Percentiles rank a stretch among this genome's conserved stretches.
Conservation (phyloP, 768 basidiomycete species). For the Boletus tylopilopsis region DNA sequence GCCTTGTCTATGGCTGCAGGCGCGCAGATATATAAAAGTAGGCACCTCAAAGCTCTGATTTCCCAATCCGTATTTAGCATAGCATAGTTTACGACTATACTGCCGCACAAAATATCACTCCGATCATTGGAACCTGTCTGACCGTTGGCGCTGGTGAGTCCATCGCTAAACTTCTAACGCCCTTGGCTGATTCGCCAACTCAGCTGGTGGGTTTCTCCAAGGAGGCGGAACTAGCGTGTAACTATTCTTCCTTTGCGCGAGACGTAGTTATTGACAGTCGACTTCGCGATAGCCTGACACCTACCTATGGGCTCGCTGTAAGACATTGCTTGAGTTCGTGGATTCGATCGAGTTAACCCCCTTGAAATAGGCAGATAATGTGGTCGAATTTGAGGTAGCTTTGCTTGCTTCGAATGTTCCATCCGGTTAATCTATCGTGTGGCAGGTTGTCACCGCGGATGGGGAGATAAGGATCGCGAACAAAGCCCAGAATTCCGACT, state of each 20-base stretch:
- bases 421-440: background rate
- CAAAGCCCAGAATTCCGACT: background rate
- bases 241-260: background rate
- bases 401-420: background rate
- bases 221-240: conserved; percentile 46
- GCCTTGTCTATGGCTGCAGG: conserved; percentile 22
- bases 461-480: background rate
- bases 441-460: background rate
- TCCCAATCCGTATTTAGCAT: too few species aligned
- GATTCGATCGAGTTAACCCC: background rate
- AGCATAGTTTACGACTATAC: conserved; percentile 22
- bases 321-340: background rate
- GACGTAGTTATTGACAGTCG: background rate
- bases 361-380: conserved; percentile 39
- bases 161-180: background rate
- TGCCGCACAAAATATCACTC: conserved; percentile 9
- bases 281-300: conserved; percentile 25
- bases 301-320: conserved; percentile 42
- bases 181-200: background rate
- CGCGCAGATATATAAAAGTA: conserved; percentile 11
- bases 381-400: conserved; percentile 38
- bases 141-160: conserved; percentile 19
- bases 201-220: conserved; percentile 46
- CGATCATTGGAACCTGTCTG: conserved; percentile 18
- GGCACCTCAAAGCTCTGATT: background rate